Percentiles rank a stretch among this genome's conserved stretches.
phyloP scores from a whole-genome alignment of 2,329 filamentous ascomycete species.

The Alternaria panax region DNA sequence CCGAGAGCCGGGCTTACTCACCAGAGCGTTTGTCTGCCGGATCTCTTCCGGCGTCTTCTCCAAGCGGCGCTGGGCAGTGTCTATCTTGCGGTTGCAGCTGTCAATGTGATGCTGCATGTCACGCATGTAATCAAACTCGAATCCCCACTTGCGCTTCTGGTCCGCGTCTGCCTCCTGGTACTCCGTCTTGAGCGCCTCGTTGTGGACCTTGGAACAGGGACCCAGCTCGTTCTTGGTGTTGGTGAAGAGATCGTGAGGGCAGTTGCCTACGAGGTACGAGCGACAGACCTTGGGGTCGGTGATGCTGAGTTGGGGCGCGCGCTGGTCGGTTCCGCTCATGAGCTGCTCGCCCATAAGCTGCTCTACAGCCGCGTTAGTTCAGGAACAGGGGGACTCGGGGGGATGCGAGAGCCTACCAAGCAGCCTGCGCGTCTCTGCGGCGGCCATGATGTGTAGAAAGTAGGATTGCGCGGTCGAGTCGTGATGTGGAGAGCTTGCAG shows the following conservation, averaged over 20 bases:
- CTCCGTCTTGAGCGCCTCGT: constrained; percentile 85
- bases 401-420: constrained; percentile 65
- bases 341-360: constrained; percentile 81
- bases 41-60: constrained; percentile 99
- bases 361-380: constrained; percentile 63
- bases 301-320: constrained; percentile 82
- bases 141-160: constrained; percentile 80
- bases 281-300: constrained; percentile 94
- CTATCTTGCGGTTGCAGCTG: constrained; percentile 93
- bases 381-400: not conserved
- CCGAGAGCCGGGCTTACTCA: constrained; percentile 45
- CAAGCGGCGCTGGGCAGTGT: constrained; percentile 83
- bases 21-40: constrained; percentile 86
- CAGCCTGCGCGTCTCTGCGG: constrained; percentile 96
- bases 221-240: constrained; percentile 99
- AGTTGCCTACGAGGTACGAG: constrained; percentile 91
- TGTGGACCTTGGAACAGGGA: constrained; percentile 85
- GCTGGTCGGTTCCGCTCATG: constrained; percentile 76
- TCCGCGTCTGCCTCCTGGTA: constrained; percentile 77
- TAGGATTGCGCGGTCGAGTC: constrained; percentile 9
- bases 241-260: constrained; percentile 98
- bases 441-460: constrained; percentile 74
- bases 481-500: constrained; percentile 15
- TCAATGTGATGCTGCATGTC: constrained; percentile 97
- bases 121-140: constrained; percentile 95